Evolutionary conservation across 305 asterid species (phyloP), one percentile per base, ranked within the genome.

Genomic region (Fraxinus platypoda): DNA sequence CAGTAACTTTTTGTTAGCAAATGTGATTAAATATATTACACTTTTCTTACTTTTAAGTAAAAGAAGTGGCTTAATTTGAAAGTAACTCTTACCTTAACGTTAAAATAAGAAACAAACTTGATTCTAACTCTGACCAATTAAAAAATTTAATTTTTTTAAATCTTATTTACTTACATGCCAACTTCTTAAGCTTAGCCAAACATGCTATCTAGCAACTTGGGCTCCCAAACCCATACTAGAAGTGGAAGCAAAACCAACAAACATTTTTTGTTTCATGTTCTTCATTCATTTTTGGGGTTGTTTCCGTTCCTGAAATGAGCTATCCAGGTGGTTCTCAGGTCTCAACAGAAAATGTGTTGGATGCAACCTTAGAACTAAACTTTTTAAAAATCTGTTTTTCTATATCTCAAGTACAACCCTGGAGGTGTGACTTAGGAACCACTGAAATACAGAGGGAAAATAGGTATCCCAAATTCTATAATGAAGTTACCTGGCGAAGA

Each of bases 401-500:
- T 28, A 13, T 28, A 68, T 70, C 37, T 12, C 75, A 70, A 30
- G 38, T 70, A 70, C 46, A 72, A 19, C 25, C 13, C 19, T 6
- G 25, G 33, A 81, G 74, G 75, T 62, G 43, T n/a, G 41, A 68
- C 37, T 30, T 68, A 30, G 74, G 74, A 68, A 37, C 38, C 43
- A 62, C 76, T 76, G 76, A 81, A 62, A 75, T 62, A 11, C 66
- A 76, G 52, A 81, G 33, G 12, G 25, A 23, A 81, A 19, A 26
- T 8, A 17, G 73, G 37, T 80, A 84, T 30, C 71, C 26, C 23
- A 13, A 83, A 52, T 71, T 77, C 35, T 41, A 23, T 25, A 23
- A 28, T 11, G 4, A 80, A 37, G 35, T 83, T 83, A 94, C 98
- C 97, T 92, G 99, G 75, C 99, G 97, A 82, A 95, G 97, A 78